These are phyloP conservation scores for Heliosperma pusillum DNA, from an alignment of 148 eudicot genomes.

Conservation along the genomic window DNA sequence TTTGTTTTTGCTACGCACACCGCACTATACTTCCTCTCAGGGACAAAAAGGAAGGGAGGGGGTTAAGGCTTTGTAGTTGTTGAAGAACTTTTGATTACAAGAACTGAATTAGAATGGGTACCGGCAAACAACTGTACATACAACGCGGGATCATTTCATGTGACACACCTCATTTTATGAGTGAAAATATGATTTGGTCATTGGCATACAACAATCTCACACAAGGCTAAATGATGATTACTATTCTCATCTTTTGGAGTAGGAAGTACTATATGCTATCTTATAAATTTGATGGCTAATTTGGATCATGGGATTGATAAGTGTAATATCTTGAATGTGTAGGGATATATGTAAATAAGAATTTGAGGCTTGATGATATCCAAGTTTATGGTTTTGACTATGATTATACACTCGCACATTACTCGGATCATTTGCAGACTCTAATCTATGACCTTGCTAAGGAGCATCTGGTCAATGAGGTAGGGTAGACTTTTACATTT, in stretches of 20 bases:
- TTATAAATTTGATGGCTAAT: constrained; percentile 1
- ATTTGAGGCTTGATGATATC: constrained; percentile 74
- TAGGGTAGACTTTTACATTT: constrained; percentile 23
- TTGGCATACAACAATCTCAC: too few species aligned
- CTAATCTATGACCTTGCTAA: constrained; percentile 93
- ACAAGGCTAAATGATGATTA: background rate
- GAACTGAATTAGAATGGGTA: too few species aligned
- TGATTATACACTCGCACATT: constrained; percentile 97
- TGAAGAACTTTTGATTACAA: too few species aligned
- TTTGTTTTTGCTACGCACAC: too few species aligned
- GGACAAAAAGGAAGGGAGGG: too few species aligned
- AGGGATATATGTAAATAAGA: constrained; percentile 97
- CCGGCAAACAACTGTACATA: too few species aligned
- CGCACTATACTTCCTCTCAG: too few species aligned
- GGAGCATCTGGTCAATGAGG: constrained; percentile 96
- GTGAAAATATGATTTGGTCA: too few species aligned
- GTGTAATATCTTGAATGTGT: constrained; percentile 5
- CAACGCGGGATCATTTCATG: too few species aligned
- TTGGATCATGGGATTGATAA: constrained; percentile 7
- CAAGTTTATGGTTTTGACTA: constrained; percentile 97
- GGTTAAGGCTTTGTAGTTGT: too few species aligned
- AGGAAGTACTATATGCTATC: background rate
- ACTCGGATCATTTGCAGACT: constrained; percentile 69
- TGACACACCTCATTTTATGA: too few species aligned
- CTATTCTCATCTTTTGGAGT: background rate